phyloP scores from a whole-genome alignment of 305 asterid species.

The Fraxinus paxiana region DNA sequence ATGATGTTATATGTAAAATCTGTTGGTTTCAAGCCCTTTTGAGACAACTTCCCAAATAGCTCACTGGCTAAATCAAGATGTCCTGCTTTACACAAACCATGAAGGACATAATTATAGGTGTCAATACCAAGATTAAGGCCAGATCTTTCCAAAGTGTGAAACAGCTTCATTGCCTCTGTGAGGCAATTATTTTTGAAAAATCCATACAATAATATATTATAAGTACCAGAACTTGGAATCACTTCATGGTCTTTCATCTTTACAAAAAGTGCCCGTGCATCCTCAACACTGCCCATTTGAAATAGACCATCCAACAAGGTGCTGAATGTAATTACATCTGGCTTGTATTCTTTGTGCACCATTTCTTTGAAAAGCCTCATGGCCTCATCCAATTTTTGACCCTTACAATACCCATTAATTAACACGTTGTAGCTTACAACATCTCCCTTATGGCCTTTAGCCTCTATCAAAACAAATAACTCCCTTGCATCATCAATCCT shows the following conservation, averaged over 20 bases:
- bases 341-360: constrained; percentile 39
- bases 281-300: constrained; percentile 40
- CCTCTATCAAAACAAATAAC: constrained; percentile 49
- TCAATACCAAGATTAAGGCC: constrained; percentile 33
- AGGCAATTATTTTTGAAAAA: constrained; percentile 55
- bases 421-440: constrained; percentile 44
- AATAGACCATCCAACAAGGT: constrained; percentile 49
- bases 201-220: constrained; percentile 52
- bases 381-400: constrained; percentile 38
- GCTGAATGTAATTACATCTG: constrained; percentile 46
- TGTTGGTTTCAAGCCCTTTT: constrained; percentile 46
- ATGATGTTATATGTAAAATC: constrained; percentile 49
- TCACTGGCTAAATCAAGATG: constrained; percentile 40
- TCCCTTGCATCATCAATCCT: constrained; percentile 49
- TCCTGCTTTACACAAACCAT: constrained; percentile 64
- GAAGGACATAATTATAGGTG: constrained; percentile 46
- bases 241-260: constrained; percentile 43
- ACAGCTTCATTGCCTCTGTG: constrained; percentile 50
- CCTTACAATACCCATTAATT: constrained; percentile 64
- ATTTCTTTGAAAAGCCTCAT: constrained; percentile 46
- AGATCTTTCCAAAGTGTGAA: constrained; percentile 44
- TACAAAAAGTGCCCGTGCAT: constrained; percentile 33
- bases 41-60: constrained; percentile 41
- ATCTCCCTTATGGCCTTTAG: constrained; percentile 39
- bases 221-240: constrained; percentile 40